Conservation (phyloP, 192 early-diverging fungal species). For the Podila epicladia region DNA sequence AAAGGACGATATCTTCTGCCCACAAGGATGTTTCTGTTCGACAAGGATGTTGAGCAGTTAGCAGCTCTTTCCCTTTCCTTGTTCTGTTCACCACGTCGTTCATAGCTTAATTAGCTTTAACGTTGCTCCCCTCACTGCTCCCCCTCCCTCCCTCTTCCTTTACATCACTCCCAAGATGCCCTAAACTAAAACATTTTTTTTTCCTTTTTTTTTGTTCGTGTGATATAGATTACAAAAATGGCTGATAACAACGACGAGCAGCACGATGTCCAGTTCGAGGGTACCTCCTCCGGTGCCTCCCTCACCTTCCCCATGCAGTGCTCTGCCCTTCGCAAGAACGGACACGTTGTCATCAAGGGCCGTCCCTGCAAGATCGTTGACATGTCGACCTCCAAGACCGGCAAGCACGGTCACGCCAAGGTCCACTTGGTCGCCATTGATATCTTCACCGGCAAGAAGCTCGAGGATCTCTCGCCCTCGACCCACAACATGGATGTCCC, state of each 20-base stretch:
- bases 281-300: conserved; percentile 85
- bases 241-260: conserved; percentile 69
- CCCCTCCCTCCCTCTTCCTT: too few species aligned
- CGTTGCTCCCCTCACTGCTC: too few species aligned
- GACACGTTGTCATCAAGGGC: conserved; percentile 97
- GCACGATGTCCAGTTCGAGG: conserved; percentile 78
- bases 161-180: too few species aligned
- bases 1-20: too few species aligned
- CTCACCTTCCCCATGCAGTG: conserved; percentile 98
- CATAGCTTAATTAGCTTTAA: too few species aligned
- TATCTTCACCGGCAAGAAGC: conserved; percentile 99
- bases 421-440: conserved; percentile 94
- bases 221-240: conserved; percentile 27
- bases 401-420: conserved; percentile 99
- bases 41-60: too few species aligned
- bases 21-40: too few species aligned
- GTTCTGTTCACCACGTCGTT: too few species aligned
- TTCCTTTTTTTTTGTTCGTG: neutral
- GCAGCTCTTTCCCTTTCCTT: too few species aligned
- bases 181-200: conserved; percentile 1
- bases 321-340: conserved; percentile 99
- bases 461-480: conserved; percentile 99
- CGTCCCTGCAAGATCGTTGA: conserved; percentile 99
- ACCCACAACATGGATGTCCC: conserved; percentile 99
- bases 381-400: conserved; percentile 99